Evolutionary conservation across 305 asterid species (phyloP).

Genomic region (Ajuga reptans): DNA sequence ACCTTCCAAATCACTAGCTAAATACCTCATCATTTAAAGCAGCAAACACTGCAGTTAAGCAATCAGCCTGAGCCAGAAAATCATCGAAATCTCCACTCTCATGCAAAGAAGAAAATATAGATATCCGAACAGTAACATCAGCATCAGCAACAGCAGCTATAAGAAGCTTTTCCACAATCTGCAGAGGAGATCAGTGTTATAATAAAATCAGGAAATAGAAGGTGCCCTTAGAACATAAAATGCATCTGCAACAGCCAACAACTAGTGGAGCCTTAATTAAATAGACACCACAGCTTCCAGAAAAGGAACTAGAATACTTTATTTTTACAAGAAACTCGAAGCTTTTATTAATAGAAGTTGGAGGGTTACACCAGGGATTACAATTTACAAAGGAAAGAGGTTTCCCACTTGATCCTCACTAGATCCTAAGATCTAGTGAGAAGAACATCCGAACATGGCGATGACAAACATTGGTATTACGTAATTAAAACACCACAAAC

Average conservation of each 20-base stretch:
- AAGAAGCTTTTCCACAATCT: conserved; percentile 89
- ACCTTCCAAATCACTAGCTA: conserved; percentile 14
- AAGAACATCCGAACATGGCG: no score
- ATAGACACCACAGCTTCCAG: conserved; percentile 1
- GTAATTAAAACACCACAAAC: no score
- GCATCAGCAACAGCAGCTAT: conserved; percentile 93
- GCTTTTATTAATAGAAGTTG: background rate
- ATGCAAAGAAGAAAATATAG: conserved; percentile 73
- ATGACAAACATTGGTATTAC: no score
- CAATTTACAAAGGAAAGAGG: background rate
- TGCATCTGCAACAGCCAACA: background rate
- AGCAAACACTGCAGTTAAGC: conserved; percentile 90
- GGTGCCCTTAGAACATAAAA: conserved; percentile 12
- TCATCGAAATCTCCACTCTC: conserved; percentile 80
- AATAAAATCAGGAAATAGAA: conserved; percentile 3
- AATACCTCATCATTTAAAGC: conserved; percentile 96
- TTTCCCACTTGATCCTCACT: no score
- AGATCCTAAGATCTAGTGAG: no score
- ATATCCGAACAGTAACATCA: conserved; percentile 80
- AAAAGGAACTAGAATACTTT: background rate
- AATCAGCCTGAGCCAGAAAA: conserved; percentile 92
- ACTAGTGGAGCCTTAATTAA: background rate
- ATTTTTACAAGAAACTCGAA: background rate
- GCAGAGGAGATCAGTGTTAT: conserved; percentile 21
- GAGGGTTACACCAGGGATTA: no score